These are phyloP conservation scores for Aspergillus sp. DNA, from an alignment of 2,329 filamentous ascomycete genomes.

Conservation along the genomic window DNA sequence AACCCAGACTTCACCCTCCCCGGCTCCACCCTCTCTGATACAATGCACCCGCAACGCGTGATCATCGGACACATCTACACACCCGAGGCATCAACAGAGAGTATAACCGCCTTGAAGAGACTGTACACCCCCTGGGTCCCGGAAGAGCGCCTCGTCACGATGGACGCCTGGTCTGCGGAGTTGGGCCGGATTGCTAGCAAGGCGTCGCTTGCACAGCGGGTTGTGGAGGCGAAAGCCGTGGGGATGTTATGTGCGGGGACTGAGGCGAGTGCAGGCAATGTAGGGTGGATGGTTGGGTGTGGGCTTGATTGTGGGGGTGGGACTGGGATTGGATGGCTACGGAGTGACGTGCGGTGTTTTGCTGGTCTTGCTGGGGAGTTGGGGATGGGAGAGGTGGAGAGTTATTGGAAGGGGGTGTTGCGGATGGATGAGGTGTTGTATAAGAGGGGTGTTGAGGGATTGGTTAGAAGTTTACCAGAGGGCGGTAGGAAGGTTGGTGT, in stretches of 20 bases:
- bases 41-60: constrained; percentile 17
- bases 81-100: constrained; percentile 13
- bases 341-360: constrained; percentile 17
- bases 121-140: constrained; percentile 19
- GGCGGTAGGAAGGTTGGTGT: neutral
- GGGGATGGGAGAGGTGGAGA: constrained; percentile 17
- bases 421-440: constrained; percentile 14
- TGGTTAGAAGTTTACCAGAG: neutral
- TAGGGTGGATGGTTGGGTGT: constrained; percentile 11
- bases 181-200: constrained; percentile 15
- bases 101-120: constrained; percentile 15
- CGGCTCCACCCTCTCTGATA: constrained; percentile 13
- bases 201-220: constrained; percentile 19
- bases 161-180: constrained; percentile 22
- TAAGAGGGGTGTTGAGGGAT: constrained; percentile 1
- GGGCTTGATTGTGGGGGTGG: neutral
- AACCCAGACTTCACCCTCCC: constrained; percentile 21
- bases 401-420: constrained; percentile 19
- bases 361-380: constrained; percentile 19
- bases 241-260: constrained; percentile 14
- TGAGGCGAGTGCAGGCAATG: constrained; percentile 14
- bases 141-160: constrained; percentile 20
- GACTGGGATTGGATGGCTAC: constrained; percentile 1
- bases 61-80: constrained; percentile 22
- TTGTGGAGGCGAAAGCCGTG: constrained; percentile 12